These are phyloP conservation scores for Verticillium klebahnii DNA, from an alignment of 2,329 filamentous ascomycete species.

Conservation along the genomic window DNA sequence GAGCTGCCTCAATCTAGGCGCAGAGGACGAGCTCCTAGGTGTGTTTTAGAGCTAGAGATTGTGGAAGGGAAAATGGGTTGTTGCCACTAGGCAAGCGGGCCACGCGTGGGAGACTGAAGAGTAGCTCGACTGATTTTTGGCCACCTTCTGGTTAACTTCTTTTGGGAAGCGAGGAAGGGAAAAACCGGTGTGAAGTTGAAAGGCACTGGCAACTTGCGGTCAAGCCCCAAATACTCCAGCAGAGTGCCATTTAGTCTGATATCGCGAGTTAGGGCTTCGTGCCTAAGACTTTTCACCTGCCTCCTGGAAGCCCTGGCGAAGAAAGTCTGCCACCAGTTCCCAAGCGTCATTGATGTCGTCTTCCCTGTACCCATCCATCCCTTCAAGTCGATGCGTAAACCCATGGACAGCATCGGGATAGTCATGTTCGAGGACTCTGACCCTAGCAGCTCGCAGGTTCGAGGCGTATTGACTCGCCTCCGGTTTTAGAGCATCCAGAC, in stretches of 20 bases:
- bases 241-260: too few relatives aligned
- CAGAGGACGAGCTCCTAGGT: conserved; percentile 10
- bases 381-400: not conserved
- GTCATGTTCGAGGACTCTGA: not conserved
- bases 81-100: too few relatives aligned
- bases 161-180: too few relatives aligned
- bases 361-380: not conserved
- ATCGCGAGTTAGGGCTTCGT: too few relatives aligned
- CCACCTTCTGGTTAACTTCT: too few relatives aligned
- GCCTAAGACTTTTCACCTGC: not conserved
- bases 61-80: not conserved
- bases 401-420: not conserved
- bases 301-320: not conserved
- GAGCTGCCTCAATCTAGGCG: conserved; percentile 6
- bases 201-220: too few relatives aligned
- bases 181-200: too few relatives aligned
- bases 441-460: not conserved
- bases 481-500: not conserved
- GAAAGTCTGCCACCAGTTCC: not conserved
- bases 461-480: not conserved
- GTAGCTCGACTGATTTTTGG: too few relatives aligned
- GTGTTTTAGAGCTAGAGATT: conserved; percentile 8
- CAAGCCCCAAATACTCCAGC: too few relatives aligned
- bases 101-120: too few relatives aligned
- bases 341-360: not conserved